Base-by-base conservation (phyloP, 1,139 yeast genomes). In the Pichia sp. region DNA sequence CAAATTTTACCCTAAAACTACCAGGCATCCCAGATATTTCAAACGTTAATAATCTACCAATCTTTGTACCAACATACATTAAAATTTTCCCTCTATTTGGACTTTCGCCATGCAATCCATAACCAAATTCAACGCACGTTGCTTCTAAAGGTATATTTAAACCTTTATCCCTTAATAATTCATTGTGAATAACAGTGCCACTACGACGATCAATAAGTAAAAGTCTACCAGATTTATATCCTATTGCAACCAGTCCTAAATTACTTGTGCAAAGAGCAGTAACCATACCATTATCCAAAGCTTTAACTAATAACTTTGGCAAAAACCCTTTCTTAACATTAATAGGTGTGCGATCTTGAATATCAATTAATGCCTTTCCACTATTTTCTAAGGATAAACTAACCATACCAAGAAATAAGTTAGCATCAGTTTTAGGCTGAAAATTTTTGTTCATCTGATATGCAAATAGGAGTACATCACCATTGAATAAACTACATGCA, bases 241-340 rank as follows among this genome's bases (percentile, higher is more conserved):
- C 95, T 37, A 86, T 67, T 1, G 88, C 95, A 5, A 84, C 86
- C 65, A 91, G 88, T 0, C 96, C 96, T 38, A 87, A 69, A 49
- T 83, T 75, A 49, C 89, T 80, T 60, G 84, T 74, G 42, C 72
- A 71, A 37, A 89, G 52, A 2, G 85, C 74, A 0, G 89, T 69
- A 4, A 84, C 78, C 25, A 71, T 74, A 6, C 67, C 65, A n/a
- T 63, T 57, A 9, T 63, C 66, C 31, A 60, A 53, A 1, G 72
- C 65, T 40, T 70, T 70, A 2, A 84, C 55, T n/a, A 74, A 68
- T 34, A 75, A 70, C 20, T 69, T 66, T 0, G 97, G 97, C 52
- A 87, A 62, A 54, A 87, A 88, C 0, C 87, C 88, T 46, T 75
- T 79, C 44, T 65, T 68, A 5, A 77, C 38, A 36, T 65, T 64